These are phyloP conservation scores for Rhodosporidiobolus sp. DNA, from an alignment of 768 basidiomycete genomes.

Conservation along the genomic window DNA sequence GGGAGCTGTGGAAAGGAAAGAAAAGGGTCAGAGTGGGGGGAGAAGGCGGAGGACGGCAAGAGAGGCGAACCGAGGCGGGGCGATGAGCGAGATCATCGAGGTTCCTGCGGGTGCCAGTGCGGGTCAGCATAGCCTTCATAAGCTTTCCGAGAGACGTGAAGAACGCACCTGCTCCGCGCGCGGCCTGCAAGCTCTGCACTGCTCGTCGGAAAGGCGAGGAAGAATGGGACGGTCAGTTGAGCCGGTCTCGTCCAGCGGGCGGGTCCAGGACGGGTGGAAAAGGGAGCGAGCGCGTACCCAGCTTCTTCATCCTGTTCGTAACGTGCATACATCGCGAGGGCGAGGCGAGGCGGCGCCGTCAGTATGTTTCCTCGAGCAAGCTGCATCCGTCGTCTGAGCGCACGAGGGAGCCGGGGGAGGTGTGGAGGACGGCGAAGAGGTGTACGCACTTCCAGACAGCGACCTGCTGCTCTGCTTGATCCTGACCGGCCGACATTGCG, in stretches of 20 bases:
- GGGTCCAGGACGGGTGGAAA: neutral
- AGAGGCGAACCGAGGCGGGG: slow-evolving; percentile 76
- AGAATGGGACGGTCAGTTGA: slow-evolving; percentile 2
- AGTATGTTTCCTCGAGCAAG: neutral
- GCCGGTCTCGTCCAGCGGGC: neutral
- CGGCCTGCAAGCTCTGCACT: slow-evolving; percentile 88
- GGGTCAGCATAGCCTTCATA: slow-evolving; percentile 55
- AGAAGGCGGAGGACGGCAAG: neutral
- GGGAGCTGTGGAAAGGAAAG: slow-evolving; percentile 50
- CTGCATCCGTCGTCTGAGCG: too few relatives aligned
- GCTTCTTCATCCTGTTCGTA: slow-evolving; percentile 30
- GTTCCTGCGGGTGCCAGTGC: slow-evolving; percentile 57
- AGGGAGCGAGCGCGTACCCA: neutral
- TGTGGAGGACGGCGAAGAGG: neutral
- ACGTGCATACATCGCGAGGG: too few relatives aligned
- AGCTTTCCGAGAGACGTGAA: neutral
- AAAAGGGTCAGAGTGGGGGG: slow-evolving; percentile 50
- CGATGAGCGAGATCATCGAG: slow-evolving; percentile 97
- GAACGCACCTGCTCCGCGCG: slow-evolving; percentile 60
- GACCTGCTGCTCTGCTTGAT: slow-evolving; percentile 29
- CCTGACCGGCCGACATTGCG: slow-evolving; percentile 17
- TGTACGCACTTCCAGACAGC: slow-evolving; percentile 37
- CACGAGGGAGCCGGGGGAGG: neutral
- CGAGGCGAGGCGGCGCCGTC: neutral
- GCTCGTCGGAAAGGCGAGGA: neutral